phyloP scores from a whole-genome alignment of 129 eudicot species.

The Pseudognaphalium luteoalbum region DNA sequence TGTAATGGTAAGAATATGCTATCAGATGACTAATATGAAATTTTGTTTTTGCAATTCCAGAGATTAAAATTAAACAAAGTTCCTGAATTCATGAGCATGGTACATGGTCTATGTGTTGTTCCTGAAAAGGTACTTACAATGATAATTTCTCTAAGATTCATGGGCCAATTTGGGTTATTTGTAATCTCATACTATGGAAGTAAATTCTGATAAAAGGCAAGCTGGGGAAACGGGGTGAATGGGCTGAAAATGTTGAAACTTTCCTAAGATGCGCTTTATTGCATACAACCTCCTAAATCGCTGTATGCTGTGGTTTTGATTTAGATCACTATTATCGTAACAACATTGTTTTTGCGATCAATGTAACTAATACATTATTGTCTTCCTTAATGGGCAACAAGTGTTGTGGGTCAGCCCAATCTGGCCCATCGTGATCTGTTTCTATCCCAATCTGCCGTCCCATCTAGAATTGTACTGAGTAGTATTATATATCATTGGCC shows the following conservation, averaged over 20 bases:
- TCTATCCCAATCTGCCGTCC: not conserved
- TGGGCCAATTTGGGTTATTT: not conserved
- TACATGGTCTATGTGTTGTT: no score
- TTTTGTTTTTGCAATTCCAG: constrained; percentile 63
- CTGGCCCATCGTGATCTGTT: not conserved
- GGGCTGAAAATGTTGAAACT: not conserved
- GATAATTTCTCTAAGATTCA: not conserved
- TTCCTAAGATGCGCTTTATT: not conserved
- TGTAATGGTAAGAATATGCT: not conserved
- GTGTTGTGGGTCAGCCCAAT: not conserved
- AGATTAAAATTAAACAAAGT: constrained; percentile 90
- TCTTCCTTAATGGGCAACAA: not conserved
- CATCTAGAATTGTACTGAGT: not conserved
- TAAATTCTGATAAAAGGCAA: no score
- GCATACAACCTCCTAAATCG: not conserved
- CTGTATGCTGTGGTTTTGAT: no score
- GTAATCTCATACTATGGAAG: not conserved
- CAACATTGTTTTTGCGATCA: not conserved
- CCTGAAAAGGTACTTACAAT: constrained; percentile 58
- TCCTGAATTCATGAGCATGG: constrained; percentile 43
- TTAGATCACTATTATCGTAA: no score
- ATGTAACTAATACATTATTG: not conserved
- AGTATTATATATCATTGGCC: not conserved
- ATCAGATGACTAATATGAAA: constrained; percentile 11
- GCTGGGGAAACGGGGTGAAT: not conserved